Evolutionary conservation across 106 monocot species (phyloP).

Genomic region (Gastrodia elata): DNA sequence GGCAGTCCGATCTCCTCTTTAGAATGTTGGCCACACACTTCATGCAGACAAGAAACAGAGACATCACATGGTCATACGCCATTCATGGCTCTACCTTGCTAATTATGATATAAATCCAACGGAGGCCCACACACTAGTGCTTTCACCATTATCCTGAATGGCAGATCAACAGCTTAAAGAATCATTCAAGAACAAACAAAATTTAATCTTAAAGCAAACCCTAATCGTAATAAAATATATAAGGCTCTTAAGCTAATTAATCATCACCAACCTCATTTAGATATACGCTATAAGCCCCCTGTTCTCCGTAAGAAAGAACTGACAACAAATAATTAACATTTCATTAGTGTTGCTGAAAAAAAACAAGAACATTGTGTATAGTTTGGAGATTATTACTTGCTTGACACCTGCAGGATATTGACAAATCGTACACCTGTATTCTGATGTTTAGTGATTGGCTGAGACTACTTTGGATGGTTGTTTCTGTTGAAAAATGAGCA

Average conservation of each 20-base stretch:
- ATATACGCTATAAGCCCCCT: background rate
- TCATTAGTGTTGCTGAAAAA: background rate
- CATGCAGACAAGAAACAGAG: constrained; percentile 1
- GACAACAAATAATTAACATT: background rate
- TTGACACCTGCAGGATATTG: too few species aligned
- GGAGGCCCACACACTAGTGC: background rate
- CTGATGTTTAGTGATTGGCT: too few species aligned
- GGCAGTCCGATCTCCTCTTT: background rate
- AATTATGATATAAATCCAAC: background rate
- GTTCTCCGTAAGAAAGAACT: background rate
- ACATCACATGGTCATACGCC: constrained; percentile 2
- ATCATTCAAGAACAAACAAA: background rate
- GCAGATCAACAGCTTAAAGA: background rate
- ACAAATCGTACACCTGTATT: too few species aligned
- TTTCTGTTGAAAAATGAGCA: too few species aligned
- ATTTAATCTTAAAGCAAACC: background rate
- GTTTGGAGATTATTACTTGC: too few species aligned
- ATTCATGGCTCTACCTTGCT: background rate
- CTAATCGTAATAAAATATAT: background rate
- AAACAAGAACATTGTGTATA: background rate
- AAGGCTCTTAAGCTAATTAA: background rate
- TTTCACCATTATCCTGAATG: background rate
- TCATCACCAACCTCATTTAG: too few species aligned
- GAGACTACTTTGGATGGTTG: too few species aligned
- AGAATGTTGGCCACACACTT: background rate